Evolutionary conservation across 768 basidiomycete genomes (phyloP), one percentile per base, ranked within the genome.

Genomic region (Phylloporus scabripes): DNA sequence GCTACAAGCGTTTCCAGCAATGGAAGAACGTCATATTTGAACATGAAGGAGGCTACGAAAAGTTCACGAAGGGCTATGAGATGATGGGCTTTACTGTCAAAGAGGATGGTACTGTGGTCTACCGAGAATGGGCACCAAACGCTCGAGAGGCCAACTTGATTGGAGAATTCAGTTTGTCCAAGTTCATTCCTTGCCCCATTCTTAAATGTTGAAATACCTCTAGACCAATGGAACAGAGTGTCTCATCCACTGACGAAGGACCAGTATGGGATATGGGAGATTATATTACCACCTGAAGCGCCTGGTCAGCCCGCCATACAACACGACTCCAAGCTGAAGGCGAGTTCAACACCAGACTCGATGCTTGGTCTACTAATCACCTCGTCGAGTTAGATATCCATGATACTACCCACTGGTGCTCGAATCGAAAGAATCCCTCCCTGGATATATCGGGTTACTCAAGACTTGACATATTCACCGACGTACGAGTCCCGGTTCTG

Each of bases 401-500:
- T 99, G 89, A 77, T 92, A 45, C 62, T 82, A n/a, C 83, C 85
- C 0, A 73, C 72, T 36, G 87, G 89, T 11, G 73, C 81, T 55
- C 84, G 90, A 28, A 87, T 96, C 53, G 96, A 99, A 65, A 83
- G 94, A 33, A 65, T 98, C 34, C 95, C 96, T 4, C 83, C 88
- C 4, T 99, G 95, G 96, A 93, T 92, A 60, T 83, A 70, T 49
- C 89, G 95, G 52, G 95, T 98, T 53, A 97, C 95, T 5, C 96
- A 99, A 66, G 92, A 99, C 64, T 72, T 98, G 49, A 65, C 70
- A 42, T 81, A 91, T 37, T 98, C 96, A 15, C 89, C 92, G 12
- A 78, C 89, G 6, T 99, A 95, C 66, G 96, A 99, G 52, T 90
- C 92, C 17, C 83, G 91, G n/a, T 96, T 99, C 70, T 99, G 96